A percentile compares a stretch with the other conserved stretches of the same genome.
These are phyloP conservation scores for Hericium erinaceus DNA, from an alignment of 768 basidiomycete species.

Conservation along the genomic window DNA sequence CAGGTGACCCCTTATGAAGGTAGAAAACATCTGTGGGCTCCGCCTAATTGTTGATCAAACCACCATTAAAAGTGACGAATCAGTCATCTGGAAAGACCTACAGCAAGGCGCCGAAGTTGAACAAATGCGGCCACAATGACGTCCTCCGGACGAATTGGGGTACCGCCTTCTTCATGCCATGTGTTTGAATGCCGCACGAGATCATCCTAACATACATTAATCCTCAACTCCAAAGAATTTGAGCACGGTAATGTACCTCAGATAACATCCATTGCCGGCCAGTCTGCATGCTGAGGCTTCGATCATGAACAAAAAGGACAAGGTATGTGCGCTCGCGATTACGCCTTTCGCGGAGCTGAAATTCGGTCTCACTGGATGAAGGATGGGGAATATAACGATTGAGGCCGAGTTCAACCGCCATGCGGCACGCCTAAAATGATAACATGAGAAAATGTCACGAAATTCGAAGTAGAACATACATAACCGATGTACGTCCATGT, in stretches of 20 bases:
- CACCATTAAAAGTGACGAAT: neutral
- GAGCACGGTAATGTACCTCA: constrained; percentile 31
- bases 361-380: constrained; percentile 49
- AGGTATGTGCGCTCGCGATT: constrained; percentile 83
- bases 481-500: constrained; percentile 88
- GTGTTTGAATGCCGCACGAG: constrained; percentile 55
- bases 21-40: constrained; percentile 72
- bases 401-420: constrained; percentile 78
- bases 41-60: constrained; percentile 32
- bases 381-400: constrained; percentile 58
- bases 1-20: constrained; percentile 36
- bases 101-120: constrained; percentile 71
- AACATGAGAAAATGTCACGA: constrained; percentile 1
- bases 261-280: constrained; percentile 85
- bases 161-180: constrained; percentile 61
- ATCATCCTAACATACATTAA: constrained; percentile 40
- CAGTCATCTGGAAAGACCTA: constrained; percentile 25
- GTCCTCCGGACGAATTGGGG: constrained; percentile 60
- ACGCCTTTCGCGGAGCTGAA: constrained; percentile 64
- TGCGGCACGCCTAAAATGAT: constrained; percentile 59
- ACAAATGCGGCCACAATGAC: constrained; percentile 74
- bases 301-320: constrained; percentile 79
- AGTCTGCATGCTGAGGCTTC: constrained; percentile 79
- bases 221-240: neutral
- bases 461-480: constrained; percentile 32